Percentiles rank a stretch among this genome's conserved stretches.
phyloP scores from a whole-genome alignment of 2,329 filamentous ascomycete genomes.

The Pseudonectria foliicola region DNA sequence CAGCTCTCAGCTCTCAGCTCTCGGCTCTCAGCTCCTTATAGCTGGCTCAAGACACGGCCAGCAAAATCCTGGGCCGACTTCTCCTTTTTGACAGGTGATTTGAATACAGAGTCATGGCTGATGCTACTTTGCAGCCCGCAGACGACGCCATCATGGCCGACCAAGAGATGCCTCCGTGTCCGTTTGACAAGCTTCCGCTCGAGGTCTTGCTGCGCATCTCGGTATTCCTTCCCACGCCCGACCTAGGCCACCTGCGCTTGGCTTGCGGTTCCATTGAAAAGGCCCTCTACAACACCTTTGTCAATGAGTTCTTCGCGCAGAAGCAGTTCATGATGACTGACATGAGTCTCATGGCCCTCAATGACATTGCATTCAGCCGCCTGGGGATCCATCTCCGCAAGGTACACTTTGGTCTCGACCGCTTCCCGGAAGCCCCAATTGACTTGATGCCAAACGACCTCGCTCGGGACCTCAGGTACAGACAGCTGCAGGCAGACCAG shows the following conservation, averaged over 20 bases:
- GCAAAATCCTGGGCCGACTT: too few species aligned
- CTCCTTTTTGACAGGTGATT: too few species aligned
- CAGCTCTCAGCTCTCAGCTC: too few species aligned
- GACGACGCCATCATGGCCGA: slow-evolving; percentile 1
- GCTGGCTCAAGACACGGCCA: too few species aligned
- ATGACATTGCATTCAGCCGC: slow-evolving; percentile 44
- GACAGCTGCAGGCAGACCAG: slow-evolving; percentile 15
- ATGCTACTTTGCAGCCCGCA: slow-evolving; percentile 3
- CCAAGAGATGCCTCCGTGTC: slow-evolving; percentile 2
- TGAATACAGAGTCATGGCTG: slow-evolving; percentile 8
- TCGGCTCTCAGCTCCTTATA: too few species aligned
- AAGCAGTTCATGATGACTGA: slow-evolving; percentile 59
- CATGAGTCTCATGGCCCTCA: slow-evolving; percentile 46
- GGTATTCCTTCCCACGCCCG: slow-evolving; percentile 43
- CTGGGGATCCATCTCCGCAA: slow-evolving; percentile 31
- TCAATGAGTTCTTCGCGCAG: slow-evolving; percentile 56
- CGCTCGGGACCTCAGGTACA: slow-evolving; percentile 8
- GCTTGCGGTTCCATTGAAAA: slow-evolving; percentile 49
- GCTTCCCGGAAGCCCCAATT: slow-evolving; percentile 5
- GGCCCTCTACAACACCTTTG: slow-evolving; percentile 48
- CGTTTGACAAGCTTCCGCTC: slow-evolving; percentile 39
- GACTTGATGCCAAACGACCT: slow-evolving; percentile 5
- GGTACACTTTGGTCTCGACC: slow-evolving; percentile 28
- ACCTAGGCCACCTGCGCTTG: slow-evolving; percentile 48
- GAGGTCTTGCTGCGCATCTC: slow-evolving; percentile 54